Percentiles rank a stretch among this genome's conserved stretches.
Evolutionary conservation across 2,329 filamentous ascomycete species (phyloP).

Genomic region (Capronia epimyces): DNA sequence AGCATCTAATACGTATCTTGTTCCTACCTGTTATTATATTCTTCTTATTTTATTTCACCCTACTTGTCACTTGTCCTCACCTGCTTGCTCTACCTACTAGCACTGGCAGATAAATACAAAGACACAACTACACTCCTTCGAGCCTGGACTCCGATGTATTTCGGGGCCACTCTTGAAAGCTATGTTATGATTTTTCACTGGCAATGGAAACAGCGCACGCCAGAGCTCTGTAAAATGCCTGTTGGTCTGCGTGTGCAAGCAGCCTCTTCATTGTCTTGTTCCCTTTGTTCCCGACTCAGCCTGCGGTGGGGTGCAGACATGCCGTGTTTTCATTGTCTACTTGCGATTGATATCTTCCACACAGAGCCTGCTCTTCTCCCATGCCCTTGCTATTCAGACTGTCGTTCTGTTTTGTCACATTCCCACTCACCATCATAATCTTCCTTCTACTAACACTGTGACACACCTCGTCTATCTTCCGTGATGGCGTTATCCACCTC

Average conservation of each 20-base stretch:
- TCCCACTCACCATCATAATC: no score
- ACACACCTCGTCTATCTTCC: neutral
- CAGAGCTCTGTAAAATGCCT: neutral
- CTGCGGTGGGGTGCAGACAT: conserved; percentile 4
- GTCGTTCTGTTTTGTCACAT: neutral
- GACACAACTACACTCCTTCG: no score
- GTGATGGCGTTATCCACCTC: conserved; percentile 9
- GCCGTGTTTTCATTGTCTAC: conserved; percentile 14
- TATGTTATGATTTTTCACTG: neutral
- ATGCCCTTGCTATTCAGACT: neutral
- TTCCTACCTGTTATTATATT: no score
- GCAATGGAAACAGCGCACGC: neutral
- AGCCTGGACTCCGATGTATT: neutral
- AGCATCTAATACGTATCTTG: no score
- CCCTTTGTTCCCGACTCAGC: conserved; percentile 5
- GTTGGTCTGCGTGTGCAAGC: conserved; percentile 3
- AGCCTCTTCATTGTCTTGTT: conserved; percentile 10
- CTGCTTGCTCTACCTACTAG: no score
- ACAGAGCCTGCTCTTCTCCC: neutral
- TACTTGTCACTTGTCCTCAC: no score
- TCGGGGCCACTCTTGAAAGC: neutral
- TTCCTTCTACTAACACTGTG: neutral
- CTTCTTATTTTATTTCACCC: no score
- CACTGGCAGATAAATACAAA: no score
- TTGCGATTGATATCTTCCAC: conserved; percentile 3